Evolutionary conservation across 768 basidiomycete species (phyloP).

Genomic region (Galerina sulciceps): DNA sequence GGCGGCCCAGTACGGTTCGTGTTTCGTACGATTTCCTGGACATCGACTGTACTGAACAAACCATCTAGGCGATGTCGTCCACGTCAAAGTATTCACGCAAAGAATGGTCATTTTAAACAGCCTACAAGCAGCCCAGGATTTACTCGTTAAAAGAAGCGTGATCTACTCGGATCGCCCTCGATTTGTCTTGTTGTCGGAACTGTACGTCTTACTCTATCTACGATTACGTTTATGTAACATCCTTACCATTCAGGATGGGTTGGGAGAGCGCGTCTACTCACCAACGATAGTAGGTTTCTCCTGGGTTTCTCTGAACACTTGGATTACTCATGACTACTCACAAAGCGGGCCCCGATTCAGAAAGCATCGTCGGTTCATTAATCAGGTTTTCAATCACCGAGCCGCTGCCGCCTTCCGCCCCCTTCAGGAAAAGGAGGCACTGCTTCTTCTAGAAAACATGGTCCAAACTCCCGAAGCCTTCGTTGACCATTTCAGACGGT

Average conservation of each 20-base stretch:
- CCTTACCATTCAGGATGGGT: slow-evolving; percentile 43
- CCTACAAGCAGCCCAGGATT: slow-evolving; percentile 43
- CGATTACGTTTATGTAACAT: background rate
- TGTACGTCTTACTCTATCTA: slow-evolving; percentile 35
- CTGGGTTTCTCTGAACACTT: slow-evolving; percentile 6
- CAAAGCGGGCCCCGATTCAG: slow-evolving; percentile 54
- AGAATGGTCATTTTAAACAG: slow-evolving; percentile 56
- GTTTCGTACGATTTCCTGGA: background rate
- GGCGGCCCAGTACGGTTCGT: slow-evolving; percentile 48
- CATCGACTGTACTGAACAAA: background rate
- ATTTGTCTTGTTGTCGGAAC: slow-evolving; percentile 50
- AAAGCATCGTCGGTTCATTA: slow-evolving; percentile 55
- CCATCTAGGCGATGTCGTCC: slow-evolving; percentile 47
- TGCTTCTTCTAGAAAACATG: slow-evolving; percentile 45
- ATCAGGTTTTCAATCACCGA: slow-evolving; percentile 50
- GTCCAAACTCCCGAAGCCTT: slow-evolving; percentile 41
- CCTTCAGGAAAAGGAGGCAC: slow-evolving; percentile 45
- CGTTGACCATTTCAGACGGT: slow-evolving; percentile 49
- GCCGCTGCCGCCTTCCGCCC: slow-evolving; percentile 42
- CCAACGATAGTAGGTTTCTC: slow-evolving; percentile 45
- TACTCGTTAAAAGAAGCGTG: slow-evolving; percentile 58
- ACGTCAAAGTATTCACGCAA: slow-evolving; percentile 45
- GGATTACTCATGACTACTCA: background rate
- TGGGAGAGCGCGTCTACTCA: slow-evolving; percentile 53
- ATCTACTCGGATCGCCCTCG: slow-evolving; percentile 58